phyloP scores from a whole-genome alignment of 2,329 filamentous ascomycete genomes.

The Aspergillus ochraceoroseus region DNA sequence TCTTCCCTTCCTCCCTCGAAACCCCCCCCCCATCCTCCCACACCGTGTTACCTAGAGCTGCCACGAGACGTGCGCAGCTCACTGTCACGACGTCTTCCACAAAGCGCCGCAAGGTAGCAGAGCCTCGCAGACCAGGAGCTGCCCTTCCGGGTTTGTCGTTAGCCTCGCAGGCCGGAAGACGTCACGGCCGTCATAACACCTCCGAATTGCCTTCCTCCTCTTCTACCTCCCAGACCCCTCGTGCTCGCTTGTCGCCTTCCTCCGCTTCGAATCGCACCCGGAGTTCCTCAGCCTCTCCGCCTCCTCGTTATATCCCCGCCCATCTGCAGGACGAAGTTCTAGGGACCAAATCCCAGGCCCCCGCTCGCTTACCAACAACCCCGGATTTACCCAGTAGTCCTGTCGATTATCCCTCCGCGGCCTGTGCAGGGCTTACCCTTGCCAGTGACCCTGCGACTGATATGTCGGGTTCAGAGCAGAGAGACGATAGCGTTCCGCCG shows the following conservation, averaged over 20 bases:
- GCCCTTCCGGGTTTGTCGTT: slow-evolving; percentile 27
- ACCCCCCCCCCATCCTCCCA: slow-evolving; percentile 1
- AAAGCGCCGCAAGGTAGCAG: slow-evolving; percentile 48
- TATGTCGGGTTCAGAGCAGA: slow-evolving; percentile 41
- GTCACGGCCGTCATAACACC: slow-evolving; percentile 30
- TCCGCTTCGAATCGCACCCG: slow-evolving; percentile 26
- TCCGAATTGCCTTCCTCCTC: slow-evolving; percentile 23
- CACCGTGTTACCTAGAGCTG: slow-evolving; percentile 38
- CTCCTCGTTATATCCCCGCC: slow-evolving; percentile 50
- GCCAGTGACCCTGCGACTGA: slow-evolving; percentile 43
- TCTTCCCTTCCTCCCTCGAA: slow-evolving; percentile 2
- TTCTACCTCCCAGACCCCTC: slow-evolving; percentile 11
- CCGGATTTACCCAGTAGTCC: slow-evolving; percentile 26
- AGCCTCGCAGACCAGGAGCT: slow-evolving; percentile 41
- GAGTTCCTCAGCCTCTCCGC: slow-evolving; percentile 30
- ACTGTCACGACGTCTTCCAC: slow-evolving; percentile 48
- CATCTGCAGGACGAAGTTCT: slow-evolving; percentile 53
- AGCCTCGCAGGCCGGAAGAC: slow-evolving; percentile 34
- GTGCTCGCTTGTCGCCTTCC: slow-evolving; percentile 21
- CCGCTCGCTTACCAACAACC: slow-evolving; percentile 37
- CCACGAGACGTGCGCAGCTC: slow-evolving; percentile 44
- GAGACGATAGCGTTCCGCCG: slow-evolving; percentile 23
- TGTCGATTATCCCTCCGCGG: slow-evolving; percentile 47
- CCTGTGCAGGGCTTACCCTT: slow-evolving; percentile 51
- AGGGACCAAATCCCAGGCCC: slow-evolving; percentile 30